Evolutionary conservation across 2,329 filamentous ascomycete genomes (phyloP).

Genomic region (Aspergillus novofumigatus): DNA sequence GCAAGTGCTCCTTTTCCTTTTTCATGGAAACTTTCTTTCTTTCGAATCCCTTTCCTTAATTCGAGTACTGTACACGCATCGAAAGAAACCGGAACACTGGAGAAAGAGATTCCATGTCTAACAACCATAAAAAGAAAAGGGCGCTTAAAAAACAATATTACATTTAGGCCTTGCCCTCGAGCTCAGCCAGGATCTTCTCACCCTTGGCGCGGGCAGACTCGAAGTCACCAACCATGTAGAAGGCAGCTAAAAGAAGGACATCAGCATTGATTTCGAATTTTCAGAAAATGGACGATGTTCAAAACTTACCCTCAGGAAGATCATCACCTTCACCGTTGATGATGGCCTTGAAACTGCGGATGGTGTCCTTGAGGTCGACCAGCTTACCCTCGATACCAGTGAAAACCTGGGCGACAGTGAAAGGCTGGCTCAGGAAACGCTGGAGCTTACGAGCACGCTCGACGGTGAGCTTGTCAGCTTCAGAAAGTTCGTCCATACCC

Average conservation of each 20-base stretch:
- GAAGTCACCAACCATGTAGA: slow-evolving; percentile 99
- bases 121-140: slow-evolving; percentile 28
- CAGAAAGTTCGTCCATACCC: slow-evolving; percentile 99
- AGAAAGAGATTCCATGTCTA: slow-evolving; percentile 30
- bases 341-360: slow-evolving; percentile 95
- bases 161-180: slow-evolving; percentile 59
- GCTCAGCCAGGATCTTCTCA: slow-evolving; percentile 98
- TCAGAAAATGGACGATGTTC: background rate
- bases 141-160: slow-evolving; percentile 41
- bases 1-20: slow-evolving; percentile 16
- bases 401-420: slow-evolving; percentile 75
- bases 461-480: slow-evolving; percentile 99
- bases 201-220: slow-evolving; percentile 91
- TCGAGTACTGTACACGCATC: slow-evolving; percentile 40
- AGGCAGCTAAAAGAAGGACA: slow-evolving; percentile 51
- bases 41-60: slow-evolving; percentile 32
- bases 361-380: slow-evolving; percentile 98
- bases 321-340: slow-evolving; percentile 91
- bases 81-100: slow-evolving; percentile 33
- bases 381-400: slow-evolving; percentile 89
- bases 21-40: slow-evolving; percentile 14
- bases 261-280: slow-evolving; percentile 4
- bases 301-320: slow-evolving; percentile 75
- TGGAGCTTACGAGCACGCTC: slow-evolving; percentile 99
- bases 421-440: slow-evolving; percentile 99